phyloP scores from a whole-genome alignment of 2,329 filamentous ascomycete genomes.

The Microcera coccophila region DNA sequence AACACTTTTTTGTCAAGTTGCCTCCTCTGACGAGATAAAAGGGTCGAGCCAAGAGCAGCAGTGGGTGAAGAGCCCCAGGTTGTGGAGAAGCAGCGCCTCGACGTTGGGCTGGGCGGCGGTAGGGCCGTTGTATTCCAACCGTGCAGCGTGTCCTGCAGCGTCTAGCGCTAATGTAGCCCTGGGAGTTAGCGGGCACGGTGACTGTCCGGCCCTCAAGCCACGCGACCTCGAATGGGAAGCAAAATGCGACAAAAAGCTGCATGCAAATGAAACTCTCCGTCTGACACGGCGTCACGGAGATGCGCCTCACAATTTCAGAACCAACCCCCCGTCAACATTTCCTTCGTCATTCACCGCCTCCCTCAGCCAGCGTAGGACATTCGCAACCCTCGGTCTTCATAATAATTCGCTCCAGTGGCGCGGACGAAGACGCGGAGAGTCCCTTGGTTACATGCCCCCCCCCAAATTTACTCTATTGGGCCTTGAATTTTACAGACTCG shows the following conservation, averaged over 20 bases:
- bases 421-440: too few relatives aligned
- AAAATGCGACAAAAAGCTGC: background rate
- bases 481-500: too few relatives aligned
- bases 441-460: too few relatives aligned
- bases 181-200: conserved; percentile 1
- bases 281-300: too few relatives aligned
- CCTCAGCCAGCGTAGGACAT: too few relatives aligned
- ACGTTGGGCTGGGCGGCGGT: background rate
- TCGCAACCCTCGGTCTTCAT: too few relatives aligned
- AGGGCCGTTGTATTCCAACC: background rate
- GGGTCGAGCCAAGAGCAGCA: background rate
- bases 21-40: background rate
- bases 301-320: background rate
- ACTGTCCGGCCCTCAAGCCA: background rate
- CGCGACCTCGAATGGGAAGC: background rate
- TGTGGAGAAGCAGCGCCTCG: background rate
- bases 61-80: background rate
- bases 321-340: too few relatives aligned
- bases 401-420: conserved; percentile 18
- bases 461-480: too few relatives aligned
- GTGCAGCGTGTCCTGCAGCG: conserved; percentile 7
- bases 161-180: conserved; percentile 7
- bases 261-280: too few relatives aligned
- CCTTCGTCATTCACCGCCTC: too few relatives aligned
- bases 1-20: background rate